phyloP scores from a whole-genome alignment of 768 basidiomycete genomes.

The Leccinum boreale region DNA sequence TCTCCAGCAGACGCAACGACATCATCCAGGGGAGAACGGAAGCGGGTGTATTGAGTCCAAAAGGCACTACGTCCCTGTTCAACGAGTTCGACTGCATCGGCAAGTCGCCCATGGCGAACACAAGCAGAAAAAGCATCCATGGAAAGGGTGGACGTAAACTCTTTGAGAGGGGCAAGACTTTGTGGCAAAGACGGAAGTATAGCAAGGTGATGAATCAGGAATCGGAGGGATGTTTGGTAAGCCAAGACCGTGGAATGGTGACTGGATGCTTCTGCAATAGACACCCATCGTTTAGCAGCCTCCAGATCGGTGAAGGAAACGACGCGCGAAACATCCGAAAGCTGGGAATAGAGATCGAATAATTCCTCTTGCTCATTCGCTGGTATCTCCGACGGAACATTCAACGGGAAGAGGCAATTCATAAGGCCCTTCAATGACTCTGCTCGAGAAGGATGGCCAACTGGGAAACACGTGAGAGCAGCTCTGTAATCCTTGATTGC shows the following conservation, averaged over 20 bases:
- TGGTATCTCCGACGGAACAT: too few species aligned
- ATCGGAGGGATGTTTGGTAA: conserved; percentile 6
- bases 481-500: not conserved
- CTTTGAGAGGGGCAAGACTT: not conserved
- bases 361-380: not conserved
- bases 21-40: conserved; percentile 6
- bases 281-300: not conserved
- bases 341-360: not conserved
- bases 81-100: conserved; percentile 29
- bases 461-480: not conserved
- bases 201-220: conserved; percentile 8
- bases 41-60: conserved; percentile 17
- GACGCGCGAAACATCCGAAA: not conserved
- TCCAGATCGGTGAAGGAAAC: not conserved
- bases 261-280: not conserved
- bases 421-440: not conserved
- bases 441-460: not conserved
- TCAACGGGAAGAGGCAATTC: not conserved
- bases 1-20: not conserved
- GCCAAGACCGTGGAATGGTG: conserved; percentile 10
- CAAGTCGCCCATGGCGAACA: conserved; percentile 7
- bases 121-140: conserved; percentile 11
- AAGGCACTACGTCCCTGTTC: conserved; percentile 22
- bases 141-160: not conserved
- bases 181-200: not conserved